Percentiles rank a stretch among this genome's conserved stretches.
These are phyloP conservation scores for Trichoderma endophyticum DNA, from an alignment of 2,329 filamentous ascomycete species.

Conservation along the genomic window DNA sequence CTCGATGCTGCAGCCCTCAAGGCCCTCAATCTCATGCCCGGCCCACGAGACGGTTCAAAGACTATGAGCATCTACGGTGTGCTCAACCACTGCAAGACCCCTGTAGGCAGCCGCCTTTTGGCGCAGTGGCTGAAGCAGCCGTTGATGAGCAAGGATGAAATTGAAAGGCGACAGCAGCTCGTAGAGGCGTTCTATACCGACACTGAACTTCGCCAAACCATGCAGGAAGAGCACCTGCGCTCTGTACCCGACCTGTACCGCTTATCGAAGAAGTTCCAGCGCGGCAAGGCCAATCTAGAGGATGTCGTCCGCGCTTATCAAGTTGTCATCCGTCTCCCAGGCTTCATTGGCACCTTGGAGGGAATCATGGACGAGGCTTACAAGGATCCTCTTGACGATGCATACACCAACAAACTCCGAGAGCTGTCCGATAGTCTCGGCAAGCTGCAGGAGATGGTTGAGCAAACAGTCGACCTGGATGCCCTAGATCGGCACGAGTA, in stretches of 20 bases:
- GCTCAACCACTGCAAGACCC: constrained; percentile 96
- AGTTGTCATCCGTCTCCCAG: constrained; percentile 85
- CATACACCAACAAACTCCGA: constrained; percentile 81
- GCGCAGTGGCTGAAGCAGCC: constrained; percentile 98
- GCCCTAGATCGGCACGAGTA: constrained; percentile 96
- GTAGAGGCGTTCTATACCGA: constrained; percentile 94
- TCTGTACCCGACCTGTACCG: constrained; percentile 93
- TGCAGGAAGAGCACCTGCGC: constrained; percentile 93
- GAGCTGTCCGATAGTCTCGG: constrained; percentile 74
- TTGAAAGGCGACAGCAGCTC: constrained; percentile 86
- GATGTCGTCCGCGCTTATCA: constrained; percentile 96
- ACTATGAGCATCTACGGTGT: constrained; percentile 95
- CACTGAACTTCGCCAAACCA: constrained; percentile 87
- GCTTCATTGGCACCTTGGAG: constrained; percentile 84
- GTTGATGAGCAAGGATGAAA: constrained; percentile 84
- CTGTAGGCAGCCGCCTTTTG: constrained; percentile 82
- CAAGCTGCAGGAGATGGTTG: constrained; percentile 95
- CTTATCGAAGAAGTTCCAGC: constrained; percentile 90
- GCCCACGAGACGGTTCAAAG: constrained; percentile 89
- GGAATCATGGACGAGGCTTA: constrained; percentile 95
- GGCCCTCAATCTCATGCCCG: constrained; percentile 95
- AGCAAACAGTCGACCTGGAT: constrained; percentile 94
- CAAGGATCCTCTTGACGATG: constrained; percentile 76
- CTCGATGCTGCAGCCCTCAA: constrained; percentile 91
- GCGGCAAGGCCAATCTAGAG: constrained; percentile 84